These are phyloP conservation scores for Solidago caesia DNA, from an alignment of 129 eudicot genomes.

Conservation along the genomic window DNA sequence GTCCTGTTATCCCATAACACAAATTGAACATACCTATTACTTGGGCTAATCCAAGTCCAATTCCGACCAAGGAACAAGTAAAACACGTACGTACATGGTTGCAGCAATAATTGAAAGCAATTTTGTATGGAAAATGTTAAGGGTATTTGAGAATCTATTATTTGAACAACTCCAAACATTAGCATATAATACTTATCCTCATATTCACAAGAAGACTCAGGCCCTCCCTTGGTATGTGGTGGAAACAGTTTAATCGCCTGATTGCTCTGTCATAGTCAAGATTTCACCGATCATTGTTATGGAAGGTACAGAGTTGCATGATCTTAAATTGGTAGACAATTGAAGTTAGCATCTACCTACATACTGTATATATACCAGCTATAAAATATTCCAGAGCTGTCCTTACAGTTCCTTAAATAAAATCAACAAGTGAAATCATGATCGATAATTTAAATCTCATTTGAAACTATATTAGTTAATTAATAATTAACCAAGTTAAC, in stretches of 20 bases:
- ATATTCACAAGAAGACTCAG: constrained; percentile 52
- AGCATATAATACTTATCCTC: constrained; percentile 52
- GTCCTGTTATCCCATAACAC: constrained; percentile 40
- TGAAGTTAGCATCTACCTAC: too few relatives aligned
- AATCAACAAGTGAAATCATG: too few relatives aligned
- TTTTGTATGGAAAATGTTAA: constrained; percentile 53
- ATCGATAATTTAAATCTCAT: too few relatives aligned
- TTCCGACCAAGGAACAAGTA: constrained; percentile 65
- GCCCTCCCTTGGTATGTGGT: constrained; percentile 44
- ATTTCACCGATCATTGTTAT: too few relatives aligned
- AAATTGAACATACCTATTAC: constrained; percentile 46
- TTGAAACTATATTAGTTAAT: too few relatives aligned
- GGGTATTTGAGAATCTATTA: constrained; percentile 76
- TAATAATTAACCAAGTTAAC: too few relatives aligned
- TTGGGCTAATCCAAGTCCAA: constrained; percentile 71
- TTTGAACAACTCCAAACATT: constrained; percentile 63
- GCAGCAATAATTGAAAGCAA: constrained; percentile 87
- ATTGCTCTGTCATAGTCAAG: constrained; percentile 60
- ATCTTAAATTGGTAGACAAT: too few relatives aligned
- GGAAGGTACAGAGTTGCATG: too few relatives aligned
- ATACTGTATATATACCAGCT: too few relatives aligned
- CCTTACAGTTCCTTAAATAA: too few relatives aligned
- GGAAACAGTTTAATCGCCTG: constrained; percentile 79
- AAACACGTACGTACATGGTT: constrained; percentile 52
- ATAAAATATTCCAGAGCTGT: too few relatives aligned